These are phyloP conservation scores for Fraxinus americana DNA, from an alignment of 257 asterid genomes.

Conservation along the genomic window DNA sequence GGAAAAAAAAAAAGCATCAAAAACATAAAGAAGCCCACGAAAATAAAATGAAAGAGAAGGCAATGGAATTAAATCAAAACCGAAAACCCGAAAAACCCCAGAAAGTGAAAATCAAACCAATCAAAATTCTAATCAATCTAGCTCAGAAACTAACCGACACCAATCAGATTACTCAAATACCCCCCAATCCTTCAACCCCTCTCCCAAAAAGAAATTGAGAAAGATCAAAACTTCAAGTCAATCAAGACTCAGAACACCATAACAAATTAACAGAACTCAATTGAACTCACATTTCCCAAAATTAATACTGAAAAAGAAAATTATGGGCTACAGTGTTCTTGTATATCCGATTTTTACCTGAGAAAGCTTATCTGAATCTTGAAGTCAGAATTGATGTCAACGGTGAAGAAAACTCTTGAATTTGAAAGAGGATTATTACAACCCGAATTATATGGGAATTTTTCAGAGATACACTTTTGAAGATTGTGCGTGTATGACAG, in stretches of 20 bases:
- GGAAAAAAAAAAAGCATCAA: constrained; percentile 14
- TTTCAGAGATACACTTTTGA: constrained; percentile 20
- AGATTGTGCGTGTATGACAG: constrained; percentile 15
- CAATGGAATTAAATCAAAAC: neutral
- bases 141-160: constrained; percentile 23
- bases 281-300: constrained; percentile 29
- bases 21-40: constrained; percentile 17
- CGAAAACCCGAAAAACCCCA: neutral
- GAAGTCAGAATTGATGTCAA: constrained; percentile 12
- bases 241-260: constrained; percentile 34
- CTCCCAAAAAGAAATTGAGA: constrained; percentile 13
- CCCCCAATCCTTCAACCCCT: no score
- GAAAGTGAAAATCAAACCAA: constrained; percentile 20
- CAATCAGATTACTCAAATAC: constrained; percentile 19
- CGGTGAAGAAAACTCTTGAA: constrained; percentile 24
- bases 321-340: constrained; percentile 6
- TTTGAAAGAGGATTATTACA: constrained; percentile 28
- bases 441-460: constrained; percentile 16
- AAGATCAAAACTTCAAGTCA: constrained; percentile 40
- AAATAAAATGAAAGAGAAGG: neutral
- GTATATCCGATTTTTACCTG: constrained; percentile 30
- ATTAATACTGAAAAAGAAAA: neutral
- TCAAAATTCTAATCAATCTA: constrained; percentile 22
- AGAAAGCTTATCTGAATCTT: constrained; percentile 12
- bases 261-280: constrained; percentile 3